Conservation (phyloP, 805 yeast genomes). For the Cyberlindnera japonica region DNA sequence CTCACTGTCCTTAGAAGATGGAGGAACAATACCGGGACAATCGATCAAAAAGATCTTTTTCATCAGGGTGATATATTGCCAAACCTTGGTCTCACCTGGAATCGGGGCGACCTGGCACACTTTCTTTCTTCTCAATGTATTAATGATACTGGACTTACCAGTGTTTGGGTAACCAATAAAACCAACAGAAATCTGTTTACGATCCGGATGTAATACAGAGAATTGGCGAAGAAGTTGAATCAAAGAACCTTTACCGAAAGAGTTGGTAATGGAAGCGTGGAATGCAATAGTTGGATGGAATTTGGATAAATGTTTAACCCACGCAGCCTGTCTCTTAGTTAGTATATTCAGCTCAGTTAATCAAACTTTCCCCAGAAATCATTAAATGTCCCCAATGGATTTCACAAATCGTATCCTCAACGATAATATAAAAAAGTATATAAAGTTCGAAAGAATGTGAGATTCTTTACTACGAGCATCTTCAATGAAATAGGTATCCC, state of each 20-base stretch:
- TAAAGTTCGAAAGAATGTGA: constrained; percentile 45
- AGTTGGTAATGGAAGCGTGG: constrained; percentile 95
- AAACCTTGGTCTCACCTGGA: constrained; percentile 98
- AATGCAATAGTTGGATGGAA: constrained; percentile 93
- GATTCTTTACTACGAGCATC: constrained; percentile 84
- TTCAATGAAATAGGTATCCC: constrained; percentile 17
- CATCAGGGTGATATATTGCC: constrained; percentile 98
- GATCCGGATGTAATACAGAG: constrained; percentile 82
- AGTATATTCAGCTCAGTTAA: constrained; percentile 12
- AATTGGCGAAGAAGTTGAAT: constrained; percentile 93
- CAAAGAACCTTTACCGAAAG: constrained; percentile 95
- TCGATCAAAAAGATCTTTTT: constrained; percentile 92
- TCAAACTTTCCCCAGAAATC: not conserved
- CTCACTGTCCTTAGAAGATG: constrained; percentile 82
- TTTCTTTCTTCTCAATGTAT: constrained; percentile 89
- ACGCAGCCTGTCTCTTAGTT: constrained; percentile 74
- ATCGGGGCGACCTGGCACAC: constrained; percentile 97
- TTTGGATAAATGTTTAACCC: constrained; percentile 94
- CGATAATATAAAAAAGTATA: constrained; percentile 15
- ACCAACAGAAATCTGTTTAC: constrained; percentile 95
- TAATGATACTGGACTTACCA: constrained; percentile 95
- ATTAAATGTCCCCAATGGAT: no score
- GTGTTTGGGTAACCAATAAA: constrained; percentile 97
- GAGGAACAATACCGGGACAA: constrained; percentile 99
- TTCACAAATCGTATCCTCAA: no score